Evolutionary conservation across 352 stramenopile genomes (phyloP).

Genomic region (Phytophthora quininea): DNA sequence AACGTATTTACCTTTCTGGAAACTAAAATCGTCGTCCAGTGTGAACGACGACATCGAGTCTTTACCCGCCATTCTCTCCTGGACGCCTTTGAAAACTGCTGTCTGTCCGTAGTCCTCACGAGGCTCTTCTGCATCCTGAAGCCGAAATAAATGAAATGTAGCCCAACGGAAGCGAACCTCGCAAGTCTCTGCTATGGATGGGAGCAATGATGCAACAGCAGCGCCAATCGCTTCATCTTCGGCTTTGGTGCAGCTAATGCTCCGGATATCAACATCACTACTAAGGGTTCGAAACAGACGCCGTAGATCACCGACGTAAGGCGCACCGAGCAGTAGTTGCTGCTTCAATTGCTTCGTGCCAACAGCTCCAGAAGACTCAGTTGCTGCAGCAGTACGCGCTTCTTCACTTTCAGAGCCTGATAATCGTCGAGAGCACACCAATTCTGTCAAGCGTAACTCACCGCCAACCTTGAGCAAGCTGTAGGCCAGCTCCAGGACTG

Average conservation of each 20-base stretch:
- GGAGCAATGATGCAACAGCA: conserved; percentile 24
- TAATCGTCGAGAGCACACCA: conserved; percentile 38
- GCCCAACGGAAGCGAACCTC: conserved; percentile 29
- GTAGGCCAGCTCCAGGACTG: conserved; percentile 39
- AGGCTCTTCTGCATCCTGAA: conserved; percentile 43
- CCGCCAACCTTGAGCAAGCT: conserved; percentile 51
- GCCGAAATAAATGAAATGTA: conserved; percentile 50
- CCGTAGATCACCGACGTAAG: conserved; percentile 57
- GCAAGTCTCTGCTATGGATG: conserved; percentile 3
- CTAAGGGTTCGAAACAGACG: conserved; percentile 42
- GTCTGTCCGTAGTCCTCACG: conserved; percentile 66
- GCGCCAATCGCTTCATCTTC: conserved; percentile 21
- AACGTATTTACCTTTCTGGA: conserved; percentile 34
- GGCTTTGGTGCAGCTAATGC: conserved; percentile 17
- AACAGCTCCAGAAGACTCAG: background rate
- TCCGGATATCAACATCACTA: conserved; percentile 26
- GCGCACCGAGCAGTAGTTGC: conserved; percentile 28
- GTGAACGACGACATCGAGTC: conserved; percentile 18
- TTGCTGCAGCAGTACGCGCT: conserved; percentile 14
- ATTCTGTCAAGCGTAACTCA: conserved; percentile 43
- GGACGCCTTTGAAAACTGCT: conserved; percentile 43
- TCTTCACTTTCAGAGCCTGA: conserved; percentile 27
- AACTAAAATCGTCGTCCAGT: conserved; percentile 48
- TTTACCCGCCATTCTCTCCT: background rate
- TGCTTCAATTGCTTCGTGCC: conserved; percentile 18